Conservation (phyloP, 768 basidiomycete genomes). For the Russula olivacea region DNA sequence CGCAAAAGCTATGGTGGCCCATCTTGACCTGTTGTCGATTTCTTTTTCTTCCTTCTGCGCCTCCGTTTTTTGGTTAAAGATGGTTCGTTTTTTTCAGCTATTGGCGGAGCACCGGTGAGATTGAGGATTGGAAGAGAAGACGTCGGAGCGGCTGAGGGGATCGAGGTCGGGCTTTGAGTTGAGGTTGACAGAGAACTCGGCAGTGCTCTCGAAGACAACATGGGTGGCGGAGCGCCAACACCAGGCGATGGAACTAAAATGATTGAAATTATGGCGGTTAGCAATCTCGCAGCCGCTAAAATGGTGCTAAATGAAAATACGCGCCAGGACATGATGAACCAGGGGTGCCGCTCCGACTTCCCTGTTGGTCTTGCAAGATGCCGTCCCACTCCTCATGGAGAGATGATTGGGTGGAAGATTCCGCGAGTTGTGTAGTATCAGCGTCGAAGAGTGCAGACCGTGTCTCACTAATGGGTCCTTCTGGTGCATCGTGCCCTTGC, state of each 20-base stretch:
- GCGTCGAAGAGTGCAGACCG: not conserved
- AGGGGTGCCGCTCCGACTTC: not conserved
- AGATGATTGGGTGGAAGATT: not conserved
- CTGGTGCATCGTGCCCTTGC: constrained; percentile 8
- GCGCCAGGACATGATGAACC: constrained; percentile 1
- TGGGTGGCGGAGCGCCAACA: not conserved
- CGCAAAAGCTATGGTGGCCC: not conserved
- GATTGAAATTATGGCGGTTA: not conserved
- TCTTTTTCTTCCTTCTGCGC: constrained; percentile 22
- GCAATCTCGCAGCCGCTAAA: not conserved
- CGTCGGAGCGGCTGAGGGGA: not conserved
- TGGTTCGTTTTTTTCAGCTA: not conserved
- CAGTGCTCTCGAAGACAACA: not conserved
- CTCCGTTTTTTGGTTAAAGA: constrained; percentile 13
- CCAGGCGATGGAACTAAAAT: not conserved
- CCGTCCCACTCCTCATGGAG: not conserved
- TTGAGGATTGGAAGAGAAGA: constrained; percentile 11
- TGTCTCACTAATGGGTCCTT: constrained; percentile 20
- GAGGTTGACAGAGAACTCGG: not conserved
- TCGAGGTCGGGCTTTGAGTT: not conserved
- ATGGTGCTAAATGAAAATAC: not conserved
- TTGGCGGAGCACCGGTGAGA: constrained; percentile 16
- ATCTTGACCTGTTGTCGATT: not conserved
- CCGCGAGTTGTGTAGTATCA: not conserved
- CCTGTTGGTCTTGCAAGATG: not conserved